A percentile compares a stretch with the other conserved stretches of the same genome.
phyloP scores from a whole-genome alignment of 208 protist genomes.

The Trypanosoma avium region DNA sequence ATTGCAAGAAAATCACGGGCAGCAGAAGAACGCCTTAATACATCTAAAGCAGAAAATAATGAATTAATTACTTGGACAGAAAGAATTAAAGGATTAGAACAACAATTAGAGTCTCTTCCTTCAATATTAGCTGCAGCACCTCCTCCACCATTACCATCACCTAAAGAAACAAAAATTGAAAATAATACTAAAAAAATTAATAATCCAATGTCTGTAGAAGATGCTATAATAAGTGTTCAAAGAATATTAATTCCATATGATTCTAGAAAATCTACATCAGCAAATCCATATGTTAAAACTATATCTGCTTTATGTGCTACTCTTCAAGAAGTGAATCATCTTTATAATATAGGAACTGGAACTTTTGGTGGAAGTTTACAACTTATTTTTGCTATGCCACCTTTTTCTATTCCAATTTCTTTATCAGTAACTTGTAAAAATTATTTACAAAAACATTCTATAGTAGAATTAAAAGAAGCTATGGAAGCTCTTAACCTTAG shows the following conservation, averaged over 20 bases:
- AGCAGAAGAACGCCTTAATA: slow-evolving; percentile 9
- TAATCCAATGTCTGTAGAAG: slow-evolving; percentile 24
- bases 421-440: slow-evolving; percentile 4
- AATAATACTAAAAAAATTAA: not conserved
- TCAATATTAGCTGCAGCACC: not conserved
- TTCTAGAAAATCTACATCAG: not conserved
- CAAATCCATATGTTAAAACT: slow-evolving; percentile 4
- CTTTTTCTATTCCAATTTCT: slow-evolving; percentile 14
- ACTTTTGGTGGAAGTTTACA: slow-evolving; percentile 31
- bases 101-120: slow-evolving; percentile 9
- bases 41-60: slow-evolving; percentile 11
- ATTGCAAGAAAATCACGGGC: slow-evolving; percentile 18
- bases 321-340: slow-evolving; percentile 26
- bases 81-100: slow-evolving; percentile 7
- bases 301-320: slow-evolving; percentile 22
- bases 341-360: slow-evolving; percentile 31
- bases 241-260: slow-evolving; percentile 2
- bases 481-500: slow-evolving; percentile 16
- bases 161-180: not conserved
- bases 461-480: slow-evolving; percentile 24
- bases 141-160: not conserved
- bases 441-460: slow-evolving; percentile 25
- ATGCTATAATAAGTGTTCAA: slow-evolving; percentile 21
- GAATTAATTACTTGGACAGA: slow-evolving; percentile 2
- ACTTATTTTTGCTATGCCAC: slow-evolving; percentile 28